Percentiles rank a stretch among this genome's conserved stretches.
Conservation (phyloP, 2,329 filamentous ascomycete species). For the Colletotrichum viniferum region DNA sequence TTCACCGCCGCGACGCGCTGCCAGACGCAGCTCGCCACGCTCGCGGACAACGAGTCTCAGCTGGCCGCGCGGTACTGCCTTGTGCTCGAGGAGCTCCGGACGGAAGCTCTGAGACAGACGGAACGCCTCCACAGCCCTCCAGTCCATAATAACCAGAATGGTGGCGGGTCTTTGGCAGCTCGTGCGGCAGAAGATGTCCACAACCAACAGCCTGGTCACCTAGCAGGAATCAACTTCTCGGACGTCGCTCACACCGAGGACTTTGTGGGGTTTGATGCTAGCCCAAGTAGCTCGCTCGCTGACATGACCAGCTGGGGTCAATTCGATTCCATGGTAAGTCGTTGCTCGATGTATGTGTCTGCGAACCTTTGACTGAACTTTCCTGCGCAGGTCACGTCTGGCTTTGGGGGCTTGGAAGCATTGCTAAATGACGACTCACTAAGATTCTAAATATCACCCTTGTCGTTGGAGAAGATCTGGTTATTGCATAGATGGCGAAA, state of each 20-base stretch:
- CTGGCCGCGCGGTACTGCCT: conserved; percentile 45
- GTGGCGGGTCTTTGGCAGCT: neutral
- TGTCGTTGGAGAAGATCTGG: accelerated
- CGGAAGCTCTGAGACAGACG: conserved; percentile 17
- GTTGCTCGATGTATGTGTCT: accelerated
- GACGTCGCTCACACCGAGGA: neutral
- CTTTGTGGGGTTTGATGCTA: conserved; percentile 13
- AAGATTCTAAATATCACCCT: neutral
- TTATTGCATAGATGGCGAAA: neutral
- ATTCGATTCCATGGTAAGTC: conserved; percentile 19
- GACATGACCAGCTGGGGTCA: conserved; percentile 23
- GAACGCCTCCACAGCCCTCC: neutral
- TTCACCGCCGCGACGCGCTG: conserved; percentile 42
- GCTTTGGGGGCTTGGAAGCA: conserved; percentile 10
- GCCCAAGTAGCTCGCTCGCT: conserved; percentile 6
- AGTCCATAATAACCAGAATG: neutral
- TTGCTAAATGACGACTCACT: conserved; percentile 10
- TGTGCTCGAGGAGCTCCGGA: conserved; percentile 39
- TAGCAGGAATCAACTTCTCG: neutral
- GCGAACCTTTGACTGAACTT: neutral
- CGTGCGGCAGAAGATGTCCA: neutral
- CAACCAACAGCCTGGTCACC: neutral
- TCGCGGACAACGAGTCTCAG: conserved; percentile 38
- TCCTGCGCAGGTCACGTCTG: neutral
- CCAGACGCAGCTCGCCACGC: conserved; percentile 40